A percentile compares a stretch with the other conserved stretches of the same genome.
These are phyloP conservation scores for Darksidea phi DNA, from an alignment of 495 filamentous ascomycete species.

Conservation along the genomic window DNA sequence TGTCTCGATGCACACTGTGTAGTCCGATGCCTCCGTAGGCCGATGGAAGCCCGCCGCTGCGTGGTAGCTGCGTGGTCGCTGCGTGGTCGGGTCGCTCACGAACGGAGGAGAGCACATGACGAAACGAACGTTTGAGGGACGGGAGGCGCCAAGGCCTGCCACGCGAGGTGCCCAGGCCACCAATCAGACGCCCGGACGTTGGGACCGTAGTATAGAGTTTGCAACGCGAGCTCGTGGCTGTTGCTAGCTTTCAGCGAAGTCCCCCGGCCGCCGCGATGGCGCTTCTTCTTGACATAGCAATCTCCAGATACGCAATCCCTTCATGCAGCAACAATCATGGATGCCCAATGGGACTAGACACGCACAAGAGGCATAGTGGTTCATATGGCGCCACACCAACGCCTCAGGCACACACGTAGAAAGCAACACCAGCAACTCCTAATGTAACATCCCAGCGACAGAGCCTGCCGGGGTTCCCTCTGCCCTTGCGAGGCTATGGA, in stretches of 20 bases:
- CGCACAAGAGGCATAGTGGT: no score
- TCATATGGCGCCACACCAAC: no score
- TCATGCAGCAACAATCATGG: no score
- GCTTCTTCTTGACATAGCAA: neutral
- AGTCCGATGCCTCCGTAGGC: neutral
- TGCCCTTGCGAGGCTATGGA: neutral
- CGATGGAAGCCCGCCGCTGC: neutral
- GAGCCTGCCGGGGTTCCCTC: neutral
- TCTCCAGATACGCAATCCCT: neutral
- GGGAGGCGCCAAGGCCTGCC: conserved; percentile 10
- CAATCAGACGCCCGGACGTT: conserved; percentile 8
- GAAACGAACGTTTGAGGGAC: neutral
- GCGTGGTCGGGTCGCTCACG: no score
- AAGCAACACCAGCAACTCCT: neutral
- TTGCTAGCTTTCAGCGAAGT: no score
- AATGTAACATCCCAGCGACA: conserved; percentile 2
- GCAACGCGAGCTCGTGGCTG: neutral
- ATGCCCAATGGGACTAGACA: no score
- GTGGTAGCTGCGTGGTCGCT: no score
- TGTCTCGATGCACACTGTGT: neutral
- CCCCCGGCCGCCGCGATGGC: neutral
- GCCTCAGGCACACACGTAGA: neutral
- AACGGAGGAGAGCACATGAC: no score
- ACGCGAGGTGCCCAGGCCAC: conserved; percentile 7
- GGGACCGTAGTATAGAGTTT: neutral